Evolutionary conservation across 306 rosid species (phyloP).

Genomic region (Cucumis cinereus): DNA sequence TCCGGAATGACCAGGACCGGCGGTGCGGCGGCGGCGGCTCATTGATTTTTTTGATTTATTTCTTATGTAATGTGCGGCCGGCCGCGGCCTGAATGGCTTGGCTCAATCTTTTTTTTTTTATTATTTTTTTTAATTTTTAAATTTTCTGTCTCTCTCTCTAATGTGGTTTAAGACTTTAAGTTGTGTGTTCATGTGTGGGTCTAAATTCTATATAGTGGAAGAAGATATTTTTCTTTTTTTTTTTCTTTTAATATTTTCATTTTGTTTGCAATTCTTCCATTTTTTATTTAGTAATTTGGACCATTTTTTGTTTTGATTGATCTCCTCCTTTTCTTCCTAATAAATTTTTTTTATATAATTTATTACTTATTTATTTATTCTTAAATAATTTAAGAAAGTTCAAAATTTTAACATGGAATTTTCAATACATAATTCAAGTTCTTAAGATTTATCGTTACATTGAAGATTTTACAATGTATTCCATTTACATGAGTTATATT

Average conservation of each 20-base stretch:
- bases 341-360: no score
- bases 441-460: no score
- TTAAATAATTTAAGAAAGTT: no score
- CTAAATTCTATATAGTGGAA: neutral
- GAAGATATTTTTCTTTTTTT: neutral
- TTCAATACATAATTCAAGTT: no score
- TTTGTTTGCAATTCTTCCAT: neutral
- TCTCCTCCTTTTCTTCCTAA: no score
- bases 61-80: neutral
- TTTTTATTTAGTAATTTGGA: neutral
- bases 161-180: neutral
- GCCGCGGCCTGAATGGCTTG: neutral
- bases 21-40: neutral
- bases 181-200: neutral
- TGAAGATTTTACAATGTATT: no score
- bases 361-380: no score
- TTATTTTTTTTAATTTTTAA: no score
- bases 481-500: no score
- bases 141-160: neutral
- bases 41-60: neutral
- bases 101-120: neutral
- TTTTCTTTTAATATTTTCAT: neutral
- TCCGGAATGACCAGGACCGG: constrained; percentile 5
- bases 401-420: no score
- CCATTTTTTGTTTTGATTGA: neutral